Conservation (phyloP, 805 yeast species). For the Cyberlindnera americana region DNA sequence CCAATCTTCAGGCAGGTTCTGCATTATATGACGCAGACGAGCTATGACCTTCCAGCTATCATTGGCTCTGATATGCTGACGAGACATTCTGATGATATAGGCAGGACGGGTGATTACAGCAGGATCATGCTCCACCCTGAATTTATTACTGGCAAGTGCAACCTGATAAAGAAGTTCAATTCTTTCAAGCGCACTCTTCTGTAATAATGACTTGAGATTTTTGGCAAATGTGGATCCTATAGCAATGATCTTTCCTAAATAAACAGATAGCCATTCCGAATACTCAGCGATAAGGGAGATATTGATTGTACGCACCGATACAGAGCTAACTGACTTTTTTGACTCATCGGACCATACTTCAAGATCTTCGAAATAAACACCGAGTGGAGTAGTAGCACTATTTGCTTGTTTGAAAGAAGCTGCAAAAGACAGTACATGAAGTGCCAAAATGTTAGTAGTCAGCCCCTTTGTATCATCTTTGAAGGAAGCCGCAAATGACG, state of each 20-base stretch:
- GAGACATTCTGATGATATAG: slow-evolving; percentile 65
- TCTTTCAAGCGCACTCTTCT: slow-evolving; percentile 16
- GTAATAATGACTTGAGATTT: slow-evolving; percentile 8
- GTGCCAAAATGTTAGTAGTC: slow-evolving; percentile 13
- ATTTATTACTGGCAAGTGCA: slow-evolving; percentile 45
- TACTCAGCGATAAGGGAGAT: slow-evolving; percentile 32
- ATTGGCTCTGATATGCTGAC: slow-evolving; percentile 70
- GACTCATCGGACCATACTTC: slow-evolving; percentile 33
- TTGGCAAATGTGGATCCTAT: slow-evolving; percentile 13
- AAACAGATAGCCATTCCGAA: slow-evolving; percentile 32
- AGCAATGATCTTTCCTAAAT: slow-evolving; percentile 15
- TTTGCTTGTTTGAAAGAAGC: slow-evolving; percentile 2
- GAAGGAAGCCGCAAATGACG: slow-evolving; percentile 24
- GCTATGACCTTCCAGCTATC: slow-evolving; percentile 88
- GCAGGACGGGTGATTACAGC: slow-evolving; percentile 89
- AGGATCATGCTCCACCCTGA: slow-evolving; percentile 74
- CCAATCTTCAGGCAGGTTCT: slow-evolving; percentile 57
- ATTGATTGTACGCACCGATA: slow-evolving; percentile 30
- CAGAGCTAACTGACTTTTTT: slow-evolving; percentile 18
- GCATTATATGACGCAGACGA: slow-evolving; percentile 69
- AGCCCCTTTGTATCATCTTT: slow-evolving; percentile 18
- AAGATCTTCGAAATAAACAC: slow-evolving; percentile 15
- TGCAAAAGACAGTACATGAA: slow-evolving; percentile 16
- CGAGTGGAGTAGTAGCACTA: slow-evolving; percentile 1
- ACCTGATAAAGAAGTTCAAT: slow-evolving; percentile 39